Evolutionary conservation across 2,329 filamentous ascomycete species (phyloP).

Genomic region (Rhytidhysteron rufulum): DNA sequence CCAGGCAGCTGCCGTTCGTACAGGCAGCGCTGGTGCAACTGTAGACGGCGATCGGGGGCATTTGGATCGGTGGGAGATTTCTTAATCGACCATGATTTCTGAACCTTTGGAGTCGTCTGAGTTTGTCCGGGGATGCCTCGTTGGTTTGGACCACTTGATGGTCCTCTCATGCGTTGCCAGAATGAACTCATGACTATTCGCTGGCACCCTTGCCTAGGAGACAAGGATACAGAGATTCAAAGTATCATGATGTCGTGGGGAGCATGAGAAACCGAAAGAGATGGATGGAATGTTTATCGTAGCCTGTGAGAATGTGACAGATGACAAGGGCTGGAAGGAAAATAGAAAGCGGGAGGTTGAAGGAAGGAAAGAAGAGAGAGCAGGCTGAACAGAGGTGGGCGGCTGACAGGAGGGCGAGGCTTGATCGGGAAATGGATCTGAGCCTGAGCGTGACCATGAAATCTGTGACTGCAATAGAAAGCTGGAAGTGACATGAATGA

Average conservation of each 20-base stretch:
- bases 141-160: not conserved
- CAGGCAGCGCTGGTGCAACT: slow-evolving; percentile 39
- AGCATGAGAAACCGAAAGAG: not conserved
- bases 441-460: not conserved
- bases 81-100: not conserved
- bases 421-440: not conserved
- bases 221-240: not conserved
- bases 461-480: too few relatives aligned
- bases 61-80: slow-evolving; percentile 19
- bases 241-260: not conserved
- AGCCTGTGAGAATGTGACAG: too few relatives aligned
- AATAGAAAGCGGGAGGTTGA: not conserved
- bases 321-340: too few relatives aligned
- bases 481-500: too few relatives aligned
- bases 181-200: not conserved
- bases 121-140: not conserved
- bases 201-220: too few relatives aligned
- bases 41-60: slow-evolving; percentile 19
- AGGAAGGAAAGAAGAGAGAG: not conserved
- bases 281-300: too few relatives aligned
- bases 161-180: not conserved
- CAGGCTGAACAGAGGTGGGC: not conserved
- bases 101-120: slow-evolving; percentile 9
- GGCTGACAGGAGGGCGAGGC: slow-evolving; percentile 1
- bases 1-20: slow-evolving; percentile 49